Conservation (phyloP, 202 grass and related monocot genomes). For the Alloteropsis angusta region DNA sequence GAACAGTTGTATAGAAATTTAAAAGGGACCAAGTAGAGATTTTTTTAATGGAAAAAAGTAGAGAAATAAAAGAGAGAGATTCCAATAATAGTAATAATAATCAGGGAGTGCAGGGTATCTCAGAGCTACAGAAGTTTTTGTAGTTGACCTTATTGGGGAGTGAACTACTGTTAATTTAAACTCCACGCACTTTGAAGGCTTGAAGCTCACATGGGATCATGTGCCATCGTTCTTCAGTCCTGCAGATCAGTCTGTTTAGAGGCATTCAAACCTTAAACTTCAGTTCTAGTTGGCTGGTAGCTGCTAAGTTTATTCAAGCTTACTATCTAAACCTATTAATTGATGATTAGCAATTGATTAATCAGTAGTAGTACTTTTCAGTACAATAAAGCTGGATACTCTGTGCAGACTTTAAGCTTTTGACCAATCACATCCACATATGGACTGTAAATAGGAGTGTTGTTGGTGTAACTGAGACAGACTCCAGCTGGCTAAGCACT, state of each 20-base stretch:
- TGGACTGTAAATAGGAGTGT: not conserved
- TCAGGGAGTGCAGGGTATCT: not conserved
- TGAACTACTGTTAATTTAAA: not conserved
- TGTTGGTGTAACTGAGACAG: constrained; percentile 3
- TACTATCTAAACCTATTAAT: not conserved
- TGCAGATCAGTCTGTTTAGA: not conserved
- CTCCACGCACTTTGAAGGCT: not conserved
- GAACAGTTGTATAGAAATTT: not conserved
- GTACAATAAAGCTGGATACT: not conserved
- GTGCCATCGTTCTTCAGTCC: not conserved
- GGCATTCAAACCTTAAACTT: not conserved
- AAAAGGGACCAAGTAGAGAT: not conserved
- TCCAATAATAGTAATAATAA: not conserved
- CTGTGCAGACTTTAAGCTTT: not conserved
- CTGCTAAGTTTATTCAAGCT: not conserved
- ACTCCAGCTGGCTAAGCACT: not conserved
- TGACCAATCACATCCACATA: not conserved
- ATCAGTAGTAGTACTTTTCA: not conserved
- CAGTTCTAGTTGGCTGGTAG: not conserved
- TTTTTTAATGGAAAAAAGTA: too few relatives aligned
- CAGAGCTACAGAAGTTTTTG: not conserved
- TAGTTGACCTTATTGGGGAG: not conserved
- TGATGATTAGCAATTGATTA: not conserved
- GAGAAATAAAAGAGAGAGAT: not conserved
- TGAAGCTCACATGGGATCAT: constrained; percentile 5